These are phyloP conservation scores for Aspergillus phoenicis DNA, from an alignment of 2,329 filamentous ascomycete species.

Conservation along the genomic window DNA sequence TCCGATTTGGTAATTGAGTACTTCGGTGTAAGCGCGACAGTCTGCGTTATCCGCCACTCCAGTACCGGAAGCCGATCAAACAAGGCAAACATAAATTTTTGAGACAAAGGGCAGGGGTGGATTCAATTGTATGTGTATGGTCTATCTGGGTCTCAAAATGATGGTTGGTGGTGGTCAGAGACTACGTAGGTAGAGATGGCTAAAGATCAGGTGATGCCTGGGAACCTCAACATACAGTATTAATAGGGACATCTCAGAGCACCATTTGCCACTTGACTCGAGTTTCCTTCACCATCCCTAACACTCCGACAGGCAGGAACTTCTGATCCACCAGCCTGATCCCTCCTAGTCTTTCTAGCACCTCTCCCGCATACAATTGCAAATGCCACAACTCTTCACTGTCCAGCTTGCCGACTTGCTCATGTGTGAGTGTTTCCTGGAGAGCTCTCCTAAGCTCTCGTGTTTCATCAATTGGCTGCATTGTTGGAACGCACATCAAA, in stretches of 20 bases:
- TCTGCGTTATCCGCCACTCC: no score
- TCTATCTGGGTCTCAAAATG: no score
- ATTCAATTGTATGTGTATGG: no score
- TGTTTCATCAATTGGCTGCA: conserved; percentile 20
- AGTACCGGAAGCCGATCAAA: no score
- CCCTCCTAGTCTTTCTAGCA: conserved; percentile 40
- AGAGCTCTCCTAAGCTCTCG: conserved; percentile 28
- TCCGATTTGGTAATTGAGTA: no score
- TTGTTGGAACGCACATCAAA: conserved; percentile 29
- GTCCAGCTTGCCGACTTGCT: neutral
- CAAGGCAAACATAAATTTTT: no score
- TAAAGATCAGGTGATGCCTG: no score
- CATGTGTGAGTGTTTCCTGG: conserved; percentile 5
- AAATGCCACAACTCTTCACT: conserved; percentile 36
- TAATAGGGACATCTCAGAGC: conserved; percentile 24
- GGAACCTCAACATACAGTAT: no score
- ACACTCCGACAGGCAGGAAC: conserved; percentile 43
- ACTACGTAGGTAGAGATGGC: no score
- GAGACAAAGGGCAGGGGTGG: no score
- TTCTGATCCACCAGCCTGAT: conserved; percentile 43
- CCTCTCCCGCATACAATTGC: conserved; percentile 39
- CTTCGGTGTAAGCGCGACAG: no score
- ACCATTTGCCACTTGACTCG: conserved; percentile 48
- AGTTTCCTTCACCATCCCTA: conserved; percentile 45
- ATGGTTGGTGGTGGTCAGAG: no score